Conservation (phyloP, 257 asterid species). For the Cynanchum wilfordii region DNA sequence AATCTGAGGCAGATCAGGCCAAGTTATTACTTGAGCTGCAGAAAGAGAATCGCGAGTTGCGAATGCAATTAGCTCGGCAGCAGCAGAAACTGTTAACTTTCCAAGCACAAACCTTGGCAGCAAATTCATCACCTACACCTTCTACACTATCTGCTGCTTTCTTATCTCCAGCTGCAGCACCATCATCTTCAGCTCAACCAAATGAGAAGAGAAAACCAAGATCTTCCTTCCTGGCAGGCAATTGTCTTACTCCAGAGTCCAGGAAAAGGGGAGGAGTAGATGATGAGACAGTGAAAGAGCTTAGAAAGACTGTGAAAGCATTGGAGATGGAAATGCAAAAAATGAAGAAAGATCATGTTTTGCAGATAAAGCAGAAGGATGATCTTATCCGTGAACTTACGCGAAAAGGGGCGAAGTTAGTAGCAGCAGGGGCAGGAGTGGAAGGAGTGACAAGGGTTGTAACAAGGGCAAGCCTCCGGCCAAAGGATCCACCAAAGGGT, state of each 20-base stretch:
- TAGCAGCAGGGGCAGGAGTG: conserved; percentile 19
- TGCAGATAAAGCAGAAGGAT: conserved; percentile 46
- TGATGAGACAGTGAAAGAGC: conserved; percentile 28
- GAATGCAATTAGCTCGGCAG: conserved; percentile 53
- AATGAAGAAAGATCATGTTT: conserved; percentile 48
- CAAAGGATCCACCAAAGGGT: conserved; percentile 29
- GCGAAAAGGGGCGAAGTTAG: conserved; percentile 29
- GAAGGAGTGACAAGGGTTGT: conserved; percentile 29
- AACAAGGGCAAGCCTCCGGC: conserved; percentile 31
- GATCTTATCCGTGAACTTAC: conserved; percentile 40
- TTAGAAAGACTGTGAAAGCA: conserved; percentile 36
- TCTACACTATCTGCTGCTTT: conserved; percentile 35
- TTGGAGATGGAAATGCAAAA: conserved; percentile 47
- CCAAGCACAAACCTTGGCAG: conserved; percentile 55
- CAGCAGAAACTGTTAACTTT: conserved; percentile 46
- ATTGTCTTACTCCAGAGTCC: conserved; percentile 54
- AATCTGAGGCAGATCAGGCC: conserved; percentile 51
- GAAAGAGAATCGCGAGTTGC: conserved; percentile 49
- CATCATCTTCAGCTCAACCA: conserved; percentile 31
- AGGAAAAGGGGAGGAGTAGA: conserved; percentile 27
- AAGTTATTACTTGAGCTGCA: conserved; percentile 56
- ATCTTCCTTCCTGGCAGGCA: conserved; percentile 40
- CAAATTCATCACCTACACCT: conserved; percentile 44
- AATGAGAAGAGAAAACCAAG: conserved; percentile 34
- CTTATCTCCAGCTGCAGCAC: conserved; percentile 33